Conservation (phyloP, 768 basidiomycete species). For the Tylopilus sp. region DNA sequence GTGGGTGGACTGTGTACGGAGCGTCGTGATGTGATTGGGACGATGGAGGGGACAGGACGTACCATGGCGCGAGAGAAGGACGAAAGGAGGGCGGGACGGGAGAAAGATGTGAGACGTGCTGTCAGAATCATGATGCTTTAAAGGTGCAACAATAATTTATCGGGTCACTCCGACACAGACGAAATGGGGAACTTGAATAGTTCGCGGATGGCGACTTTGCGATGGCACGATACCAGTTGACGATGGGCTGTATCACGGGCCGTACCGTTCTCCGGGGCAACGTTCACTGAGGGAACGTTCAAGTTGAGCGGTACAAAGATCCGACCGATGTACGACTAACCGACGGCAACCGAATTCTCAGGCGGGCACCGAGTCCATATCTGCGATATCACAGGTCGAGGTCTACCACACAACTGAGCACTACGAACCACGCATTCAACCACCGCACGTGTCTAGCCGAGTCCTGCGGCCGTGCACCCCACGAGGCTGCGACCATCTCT, state of each 20-base stretch:
- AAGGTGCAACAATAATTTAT: conserved; percentile 11
- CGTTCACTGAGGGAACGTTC: background rate
- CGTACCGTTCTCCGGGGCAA: background rate
- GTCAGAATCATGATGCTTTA: conserved; percentile 40
- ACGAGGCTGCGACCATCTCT: conserved; percentile 59
- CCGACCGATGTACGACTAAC: background rate
- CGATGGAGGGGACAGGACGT: conserved; percentile 10
- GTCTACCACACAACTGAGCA: conserved; percentile 65
- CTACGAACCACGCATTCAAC: conserved; percentile 77
- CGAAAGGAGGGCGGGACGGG: conserved; percentile 37
- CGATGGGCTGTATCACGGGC: background rate
- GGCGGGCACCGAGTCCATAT: background rate
- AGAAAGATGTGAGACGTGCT: conserved; percentile 39
- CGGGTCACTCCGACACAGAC: conserved; percentile 20
- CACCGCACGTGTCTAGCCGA: conserved; percentile 33
- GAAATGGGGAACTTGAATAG: conserved; percentile 1
- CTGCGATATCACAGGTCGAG: conserved; percentile 29
- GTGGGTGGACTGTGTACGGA: conserved; percentile 41
- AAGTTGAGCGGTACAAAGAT: conserved; percentile 1
- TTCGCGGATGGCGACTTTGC: background rate
- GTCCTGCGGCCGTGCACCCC: background rate
- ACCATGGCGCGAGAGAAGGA: conserved; percentile 50
- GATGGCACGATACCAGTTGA: conserved; percentile 1
- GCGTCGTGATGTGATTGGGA: background rate
- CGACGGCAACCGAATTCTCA: background rate